Conservation (phyloP, 106 monocot genomes). For the Posidonia australis region DNA sequence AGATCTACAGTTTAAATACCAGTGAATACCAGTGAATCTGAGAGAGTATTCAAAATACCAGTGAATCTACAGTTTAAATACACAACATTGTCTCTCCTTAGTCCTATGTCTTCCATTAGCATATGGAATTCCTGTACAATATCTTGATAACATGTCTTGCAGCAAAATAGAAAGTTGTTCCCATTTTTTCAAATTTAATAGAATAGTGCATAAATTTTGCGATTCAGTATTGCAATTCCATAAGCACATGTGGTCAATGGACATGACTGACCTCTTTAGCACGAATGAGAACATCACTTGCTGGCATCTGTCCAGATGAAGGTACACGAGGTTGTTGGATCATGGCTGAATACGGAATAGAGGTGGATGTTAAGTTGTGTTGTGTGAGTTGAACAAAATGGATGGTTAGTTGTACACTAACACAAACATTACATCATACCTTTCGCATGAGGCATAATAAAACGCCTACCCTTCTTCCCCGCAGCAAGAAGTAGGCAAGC, state of each 20-base stretch:
- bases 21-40: too few species aligned
- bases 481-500: conserved; percentile 90
- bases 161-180: too few species aligned
- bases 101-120: too few species aligned
- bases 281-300: conserved; percentile 91
- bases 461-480: conserved; percentile 90
- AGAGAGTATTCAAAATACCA: too few species aligned
- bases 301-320: conserved; percentile 84
- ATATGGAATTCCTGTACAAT: too few species aligned
- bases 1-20: too few species aligned
- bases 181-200: too few species aligned
- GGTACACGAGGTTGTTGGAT: conserved; percentile 97
- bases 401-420: not conserved
- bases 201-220: too few species aligned
- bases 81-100: too few species aligned
- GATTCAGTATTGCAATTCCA: too few species aligned
- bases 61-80: too few species aligned
- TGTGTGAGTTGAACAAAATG: not conserved
- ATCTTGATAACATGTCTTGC: too few species aligned
- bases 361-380: not conserved
- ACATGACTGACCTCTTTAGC: conserved; percentile 67
- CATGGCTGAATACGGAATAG: conserved; percentile 45
- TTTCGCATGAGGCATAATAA: conserved; percentile 94
- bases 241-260: not conserved
- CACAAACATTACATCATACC: conserved; percentile 27